These are phyloP conservation scores for Tilletia walkeri DNA, from an alignment of 1,284 basidiomycete genomes.

Conservation along the genomic window DNA sequence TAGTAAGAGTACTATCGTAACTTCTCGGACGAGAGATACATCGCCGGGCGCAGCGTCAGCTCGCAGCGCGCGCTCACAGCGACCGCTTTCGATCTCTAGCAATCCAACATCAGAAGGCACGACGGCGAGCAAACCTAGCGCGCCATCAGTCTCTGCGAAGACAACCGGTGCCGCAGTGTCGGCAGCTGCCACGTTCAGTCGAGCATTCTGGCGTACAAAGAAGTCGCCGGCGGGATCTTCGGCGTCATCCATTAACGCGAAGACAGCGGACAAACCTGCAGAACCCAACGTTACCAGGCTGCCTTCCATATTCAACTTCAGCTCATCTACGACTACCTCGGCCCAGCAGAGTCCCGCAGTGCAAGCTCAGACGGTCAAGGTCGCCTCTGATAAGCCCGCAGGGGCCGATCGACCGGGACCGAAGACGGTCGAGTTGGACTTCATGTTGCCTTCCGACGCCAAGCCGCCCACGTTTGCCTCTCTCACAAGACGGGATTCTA, in stretches of 20 bases:
- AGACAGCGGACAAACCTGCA: conserved; percentile 36
- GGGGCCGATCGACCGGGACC: conserved; percentile 39
- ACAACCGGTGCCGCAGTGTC: conserved; percentile 19
- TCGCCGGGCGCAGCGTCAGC: neutral
- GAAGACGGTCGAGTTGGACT: conserved; percentile 78
- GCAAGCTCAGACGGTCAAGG: conserved; percentile 21
- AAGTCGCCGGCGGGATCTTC: conserved; percentile 2
- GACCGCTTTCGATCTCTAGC: conserved; percentile 16
- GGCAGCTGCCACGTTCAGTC: conserved; percentile 33
- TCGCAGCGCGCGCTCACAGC: conserved; percentile 12
- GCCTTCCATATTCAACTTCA: conserved; percentile 42
- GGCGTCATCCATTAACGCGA: neutral
- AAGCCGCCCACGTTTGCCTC: conserved; percentile 71
- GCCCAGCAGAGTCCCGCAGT: conserved; percentile 15
- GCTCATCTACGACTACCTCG: neutral
- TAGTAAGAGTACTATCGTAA: neutral
- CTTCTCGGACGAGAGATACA: conserved; percentile 6
- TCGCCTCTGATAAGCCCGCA: neutral
- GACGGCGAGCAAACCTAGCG: neutral
- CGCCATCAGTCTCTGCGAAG: conserved; percentile 18
- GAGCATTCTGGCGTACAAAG: conserved; percentile 19
- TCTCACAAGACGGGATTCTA: conserved; percentile 35
- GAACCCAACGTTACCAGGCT: conserved; percentile 57
- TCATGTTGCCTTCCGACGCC: conserved; percentile 78
- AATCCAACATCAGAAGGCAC: conserved; percentile 13